Base-by-base conservation (phyloP, 2,329 filamentous ascomycete genomes). In the Emmonsia crescens region DNA sequence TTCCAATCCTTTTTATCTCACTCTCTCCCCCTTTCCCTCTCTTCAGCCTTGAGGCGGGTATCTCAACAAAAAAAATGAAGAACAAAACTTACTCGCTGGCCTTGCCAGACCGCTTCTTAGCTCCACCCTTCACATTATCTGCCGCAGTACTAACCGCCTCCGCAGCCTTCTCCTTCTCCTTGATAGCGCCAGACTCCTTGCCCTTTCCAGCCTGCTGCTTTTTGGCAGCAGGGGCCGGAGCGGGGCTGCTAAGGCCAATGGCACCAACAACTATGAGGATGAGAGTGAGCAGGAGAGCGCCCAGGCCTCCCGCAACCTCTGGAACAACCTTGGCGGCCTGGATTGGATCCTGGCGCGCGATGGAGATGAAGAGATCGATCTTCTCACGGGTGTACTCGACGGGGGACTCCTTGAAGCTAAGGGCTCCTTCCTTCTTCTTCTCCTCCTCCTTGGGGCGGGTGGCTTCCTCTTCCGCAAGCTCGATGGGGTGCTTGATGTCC, bases 391-490 rank as follows among this genome's bases (percentile, higher is more conserved):
- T 76, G 78, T 89, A 99, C 68, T 80, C 80, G 69, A 96, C 84
- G 56, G 94, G 94, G 82, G 96, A 90, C 66, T 96, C 93, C 71
- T 85, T 79, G 87, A 99, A 97, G 76, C 85, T 87, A 67, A 96
- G 85, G 63, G 79, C 82, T 66, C 89, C 87, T 59, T 85, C 88
- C 77, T 86, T 85, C 71, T 85, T 80, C 73, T 84, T 84, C 66
- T 85, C 80, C 40, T 77, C 80, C 36, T 77, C 75, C 84, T 93
- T 91, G 72, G 93, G 92, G 83, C 88, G 89, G 70, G 83, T 83
- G 63, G 87, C 88, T 69, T 89, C 84, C 75, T 94, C 89, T 68
- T 89, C 82, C 56, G 87, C 85, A 81, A 88, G 83, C 82, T 99
- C 94, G 59, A 89, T 80, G 61, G 86, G 81, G 75, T 86, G 83